phyloP scores from a whole-genome alignment of 2,329 filamentous ascomycete genomes.

The Neospermospora avenae region DNA sequence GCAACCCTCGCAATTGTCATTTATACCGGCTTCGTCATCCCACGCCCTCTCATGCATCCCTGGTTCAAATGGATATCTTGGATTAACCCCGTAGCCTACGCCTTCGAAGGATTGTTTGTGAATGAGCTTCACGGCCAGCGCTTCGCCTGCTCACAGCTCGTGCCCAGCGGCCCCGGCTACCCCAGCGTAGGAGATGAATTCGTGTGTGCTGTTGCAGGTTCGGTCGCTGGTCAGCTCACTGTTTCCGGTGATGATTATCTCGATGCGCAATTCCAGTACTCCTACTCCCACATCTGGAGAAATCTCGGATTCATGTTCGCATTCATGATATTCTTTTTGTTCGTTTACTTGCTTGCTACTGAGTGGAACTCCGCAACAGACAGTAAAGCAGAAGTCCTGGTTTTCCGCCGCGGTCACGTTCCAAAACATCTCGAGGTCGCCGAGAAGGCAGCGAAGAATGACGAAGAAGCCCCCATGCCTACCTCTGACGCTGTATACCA shows the following conservation, averaged over 20 bases:
- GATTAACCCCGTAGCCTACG: conserved; percentile 58
- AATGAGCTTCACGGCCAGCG: conserved; percentile 85
- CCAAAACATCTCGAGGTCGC: conserved; percentile 40
- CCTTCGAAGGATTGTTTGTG: conserved; percentile 76
- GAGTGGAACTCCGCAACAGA: conserved; percentile 64
- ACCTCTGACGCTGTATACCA: conserved; percentile 4
- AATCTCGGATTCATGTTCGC: conserved; percentile 69
- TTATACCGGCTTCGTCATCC: conserved; percentile 42
- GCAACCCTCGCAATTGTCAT: conserved; percentile 38
- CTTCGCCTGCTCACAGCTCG: conserved; percentile 52
- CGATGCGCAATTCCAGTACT: conserved; percentile 54
- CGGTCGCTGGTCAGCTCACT: conserved; percentile 47
- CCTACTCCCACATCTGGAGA: conserved; percentile 38
- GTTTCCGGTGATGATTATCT: conserved; percentile 61
- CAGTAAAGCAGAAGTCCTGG: conserved; percentile 72
- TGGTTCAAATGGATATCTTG: conserved; percentile 86
- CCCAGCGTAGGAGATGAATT: conserved; percentile 39
- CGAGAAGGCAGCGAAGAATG: conserved; percentile 29
- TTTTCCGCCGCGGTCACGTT: conserved; percentile 63
- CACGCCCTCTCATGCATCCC: conserved; percentile 58
- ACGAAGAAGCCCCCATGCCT: conserved; percentile 24
- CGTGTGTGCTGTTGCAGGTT: conserved; percentile 58
- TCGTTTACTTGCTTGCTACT: conserved; percentile 59
- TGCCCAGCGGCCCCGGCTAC: conserved; percentile 38
- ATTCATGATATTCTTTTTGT: conserved; percentile 61